Conservation (phyloP, 305 asterid genomes). For the Striga hermonthica region DNA sequence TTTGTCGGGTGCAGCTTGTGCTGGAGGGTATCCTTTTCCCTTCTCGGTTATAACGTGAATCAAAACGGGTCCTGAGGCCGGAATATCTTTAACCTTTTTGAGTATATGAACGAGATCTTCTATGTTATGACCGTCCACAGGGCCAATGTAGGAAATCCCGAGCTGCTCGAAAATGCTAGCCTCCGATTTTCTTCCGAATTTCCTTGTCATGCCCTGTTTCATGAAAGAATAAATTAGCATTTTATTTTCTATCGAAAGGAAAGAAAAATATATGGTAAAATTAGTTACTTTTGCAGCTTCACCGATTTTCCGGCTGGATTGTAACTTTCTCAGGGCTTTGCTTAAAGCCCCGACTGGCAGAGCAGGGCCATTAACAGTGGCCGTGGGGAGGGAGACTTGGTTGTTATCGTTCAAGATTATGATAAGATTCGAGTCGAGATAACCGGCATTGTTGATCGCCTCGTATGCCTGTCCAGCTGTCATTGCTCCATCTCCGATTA, state of each 20-base stretch:
- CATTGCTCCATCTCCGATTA: constrained; percentile 53
- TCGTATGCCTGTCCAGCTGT: constrained; percentile 53
- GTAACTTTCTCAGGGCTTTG: constrained; percentile 36
- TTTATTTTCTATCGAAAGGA: not conserved
- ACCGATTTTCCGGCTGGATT: constrained; percentile 30
- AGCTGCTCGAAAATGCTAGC: constrained; percentile 40
- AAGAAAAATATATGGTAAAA: not conserved
- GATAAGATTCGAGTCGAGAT: constrained; percentile 20
- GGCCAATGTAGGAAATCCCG: constrained; percentile 42
- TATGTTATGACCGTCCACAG: constrained; percentile 39
- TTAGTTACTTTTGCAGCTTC: constrained; percentile 33
- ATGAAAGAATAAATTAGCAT: not conserved
- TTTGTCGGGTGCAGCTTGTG: constrained; percentile 41
- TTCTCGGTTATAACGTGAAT: constrained; percentile 41
- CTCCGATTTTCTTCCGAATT: no score
- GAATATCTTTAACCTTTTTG: constrained; percentile 35
- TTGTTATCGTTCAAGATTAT: constrained; percentile 19
- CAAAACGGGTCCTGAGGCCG: constrained; percentile 37
- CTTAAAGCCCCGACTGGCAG: constrained; percentile 48
- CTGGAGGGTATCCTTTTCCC: constrained; percentile 48
- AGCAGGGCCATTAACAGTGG: constrained; percentile 48
- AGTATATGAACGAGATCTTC: constrained; percentile 40
- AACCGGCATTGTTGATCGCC: constrained; percentile 49
- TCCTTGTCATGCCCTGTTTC: constrained; percentile 31
- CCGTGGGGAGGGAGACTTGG: constrained; percentile 37